These are phyloP conservation scores for Fusarium nematophilum DNA, from an alignment of 2,329 filamentous ascomycete species.

Conservation along the genomic window DNA sequence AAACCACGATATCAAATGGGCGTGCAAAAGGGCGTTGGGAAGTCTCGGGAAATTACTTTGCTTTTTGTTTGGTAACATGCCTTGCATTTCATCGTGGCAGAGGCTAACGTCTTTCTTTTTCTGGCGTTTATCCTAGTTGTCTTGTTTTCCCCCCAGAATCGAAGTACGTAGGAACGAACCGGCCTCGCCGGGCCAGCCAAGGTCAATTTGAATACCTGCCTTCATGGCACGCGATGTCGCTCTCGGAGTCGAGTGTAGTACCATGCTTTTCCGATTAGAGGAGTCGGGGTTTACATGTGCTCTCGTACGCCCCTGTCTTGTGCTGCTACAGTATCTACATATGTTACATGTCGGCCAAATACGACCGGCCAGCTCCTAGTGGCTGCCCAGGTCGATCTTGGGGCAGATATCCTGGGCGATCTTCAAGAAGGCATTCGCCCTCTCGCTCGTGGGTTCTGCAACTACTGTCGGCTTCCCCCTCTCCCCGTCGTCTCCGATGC, in stretches of 20 bases:
- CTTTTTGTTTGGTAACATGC: constrained; percentile 52
- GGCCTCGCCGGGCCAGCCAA: constrained; percentile 19
- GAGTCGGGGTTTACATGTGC: background rate
- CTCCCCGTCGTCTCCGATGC: constrained; percentile 89
- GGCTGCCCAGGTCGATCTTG: constrained; percentile 54
- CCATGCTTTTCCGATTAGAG: constrained; percentile 36
- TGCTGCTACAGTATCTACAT: constrained; percentile 6
- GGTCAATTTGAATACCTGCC: constrained; percentile 39
- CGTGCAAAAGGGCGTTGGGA: constrained; percentile 41
- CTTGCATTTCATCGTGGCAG: constrained; percentile 49
- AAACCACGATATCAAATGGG: constrained; percentile 30
- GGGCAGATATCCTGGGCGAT: constrained; percentile 70
- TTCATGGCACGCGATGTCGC: constrained; percentile 14
- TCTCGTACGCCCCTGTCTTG: background rate
- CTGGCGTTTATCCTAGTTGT: constrained; percentile 41
- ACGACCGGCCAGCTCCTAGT: constrained; percentile 2
- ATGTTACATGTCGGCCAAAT: constrained; percentile 12
- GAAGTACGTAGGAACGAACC: constrained; percentile 38
- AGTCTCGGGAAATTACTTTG: constrained; percentile 40
- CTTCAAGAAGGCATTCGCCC: constrained; percentile 76
- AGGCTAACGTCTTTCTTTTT: constrained; percentile 55
- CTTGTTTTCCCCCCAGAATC: constrained; percentile 25
- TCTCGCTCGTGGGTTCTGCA: constrained; percentile 80
- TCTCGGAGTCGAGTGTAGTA: constrained; percentile 22
- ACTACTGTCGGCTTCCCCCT: constrained; percentile 90